Evolutionary conservation across 2,329 filamentous ascomycete genomes (phyloP), one percentile per base, ranked within the genome.

Genomic region (Cercospora zeae-maydis): DNA sequence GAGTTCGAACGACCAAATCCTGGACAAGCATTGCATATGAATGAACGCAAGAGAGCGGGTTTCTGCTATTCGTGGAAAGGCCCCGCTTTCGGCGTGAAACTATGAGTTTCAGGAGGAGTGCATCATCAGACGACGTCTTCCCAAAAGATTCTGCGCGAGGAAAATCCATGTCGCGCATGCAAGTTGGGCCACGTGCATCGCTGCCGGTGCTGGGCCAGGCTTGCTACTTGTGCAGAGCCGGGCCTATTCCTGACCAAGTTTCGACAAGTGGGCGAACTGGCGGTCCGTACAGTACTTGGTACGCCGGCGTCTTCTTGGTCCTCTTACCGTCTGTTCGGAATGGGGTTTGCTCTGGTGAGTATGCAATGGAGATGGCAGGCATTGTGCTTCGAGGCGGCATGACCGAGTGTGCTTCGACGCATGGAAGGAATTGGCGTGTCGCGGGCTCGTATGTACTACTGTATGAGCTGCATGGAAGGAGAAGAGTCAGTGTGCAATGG

Each of bases 141-240:
- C n/a, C 16, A n/a, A 24, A 55, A 42, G 36, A 21, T 45, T n/a
- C 21, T 30, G 54, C 54, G 19, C 59, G 24, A 61, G 52, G 49
- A 61, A 31, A 27, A 61, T 61, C 24, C 58, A 61, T 61, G 51
- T 47, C 53, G 34, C 27, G 36, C 54, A 57, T 57, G 54, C 54
- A 30, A 39, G 21, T n/a, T 47, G 21, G 10, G 45, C 45, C 58
- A 61, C 49, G 30, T 61, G 59, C 27, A 9, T 6, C n/a, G 7
- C 11, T 6, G 24, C 1, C 21, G n/a, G 19, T 42, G 39, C 54
- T 42, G 54, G 54, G 13, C 19, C 14, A 36, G 33, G 30, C 24
- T 33, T 57, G 31, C 53, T 21, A n/a, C 16, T 9, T 27, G 8
- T 39, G 53, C 8, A 56, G 13, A 19, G 31, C 31, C 21, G 34